Base-by-base conservation (phyloP, 2,329 filamentous ascomycete genomes). In the Xylaria sp. region DNA sequence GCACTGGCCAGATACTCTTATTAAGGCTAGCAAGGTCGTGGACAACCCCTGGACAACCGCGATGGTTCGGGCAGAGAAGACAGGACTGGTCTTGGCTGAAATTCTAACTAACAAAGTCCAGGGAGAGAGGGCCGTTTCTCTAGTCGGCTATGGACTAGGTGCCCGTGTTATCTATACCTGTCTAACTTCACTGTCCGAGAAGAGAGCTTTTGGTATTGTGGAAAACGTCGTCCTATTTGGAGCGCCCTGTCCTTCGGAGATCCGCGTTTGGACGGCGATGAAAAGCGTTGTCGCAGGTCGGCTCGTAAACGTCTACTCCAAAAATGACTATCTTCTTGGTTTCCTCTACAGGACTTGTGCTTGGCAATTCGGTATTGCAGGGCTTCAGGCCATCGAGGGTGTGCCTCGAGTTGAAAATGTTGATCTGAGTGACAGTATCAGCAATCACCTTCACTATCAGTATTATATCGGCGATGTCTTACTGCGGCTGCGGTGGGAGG, bases 271-370 rank as follows among this genome's bases (percentile, higher is more conserved):
- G 94, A 85, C 91, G 34, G 86, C 89, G 6, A 87, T 97, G 77
- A 90, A 92, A 71, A 91, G 89, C 68, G 92, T 95, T 2, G 93
- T 97, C 3, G 87, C 89, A 50, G 94, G 94, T 0, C 89, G 94
- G 25, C 84, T 98, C n/a, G 87, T 98, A 76, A 98, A 98, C 74
- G 94, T 96, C 3, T 98, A 91, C 79, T 97, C 93, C 0, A 90
- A 91, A 61, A 92, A 93, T 56, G 95, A 98, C 79, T 94, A 93
- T 73, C 90, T 98, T 28, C 89, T 98, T 2, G 94, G 90, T 0
- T 97, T 98, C 78, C 84, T 98, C 48, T 97, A 95, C 79, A 90
- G 95, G 60, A 93, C 90, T 2, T 93, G 92, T 63, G 94, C 91
- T 74, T 88, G 95, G 59, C 91, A 96, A 72, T 91, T 92, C 70